These are phyloP conservation scores for Coniochaeta sp. DNA, from an alignment of 2,329 filamentous ascomycete species.

Conservation along the genomic window DNA sequence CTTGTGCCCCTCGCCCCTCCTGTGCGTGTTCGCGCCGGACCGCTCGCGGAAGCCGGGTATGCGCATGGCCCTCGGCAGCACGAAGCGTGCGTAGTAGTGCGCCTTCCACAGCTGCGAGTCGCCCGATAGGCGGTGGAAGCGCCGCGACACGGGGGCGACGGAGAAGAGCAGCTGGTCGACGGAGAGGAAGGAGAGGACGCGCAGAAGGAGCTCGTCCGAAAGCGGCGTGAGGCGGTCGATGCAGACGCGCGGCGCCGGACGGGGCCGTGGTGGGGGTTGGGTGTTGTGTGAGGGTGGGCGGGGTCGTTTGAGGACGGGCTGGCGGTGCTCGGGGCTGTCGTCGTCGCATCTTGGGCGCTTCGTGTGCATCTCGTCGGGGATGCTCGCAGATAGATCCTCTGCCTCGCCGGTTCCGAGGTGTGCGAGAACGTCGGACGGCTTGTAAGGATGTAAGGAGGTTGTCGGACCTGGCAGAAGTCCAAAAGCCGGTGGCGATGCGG, in stretches of 20 bases:
- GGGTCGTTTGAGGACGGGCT: no score
- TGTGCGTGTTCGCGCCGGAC: conserved; percentile 22
- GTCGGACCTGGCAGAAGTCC: no score
- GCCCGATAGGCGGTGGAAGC: conserved; percentile 63
- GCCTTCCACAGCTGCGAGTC: conserved; percentile 90
- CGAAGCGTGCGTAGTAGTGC: conserved; percentile 81
- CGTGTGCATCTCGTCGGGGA: neutral
- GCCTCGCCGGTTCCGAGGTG: no score
- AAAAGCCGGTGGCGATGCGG: no score
- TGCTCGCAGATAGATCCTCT: neutral
- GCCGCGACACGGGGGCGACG: conserved; percentile 60
- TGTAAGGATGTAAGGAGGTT: neutral
- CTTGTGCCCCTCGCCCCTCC: conserved; percentile 23
- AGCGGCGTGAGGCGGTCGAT: conserved; percentile 67
- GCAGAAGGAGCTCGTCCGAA: conserved; percentile 82
- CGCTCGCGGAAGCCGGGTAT: conserved; percentile 57
- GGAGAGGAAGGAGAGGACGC: conserved; percentile 72
- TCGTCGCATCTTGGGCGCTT: neutral
- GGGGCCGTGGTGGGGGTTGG: no score
- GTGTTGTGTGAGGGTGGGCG: neutral
- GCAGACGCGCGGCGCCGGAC: no score
- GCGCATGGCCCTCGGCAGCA: conserved; percentile 70
- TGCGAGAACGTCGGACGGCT: no score
- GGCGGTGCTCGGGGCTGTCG: no score
- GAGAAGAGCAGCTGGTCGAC: conserved; percentile 60